These are phyloP conservation scores for Monosporozyma unispora DNA, from an alignment of 805 yeast species.

Conservation along the genomic window DNA sequence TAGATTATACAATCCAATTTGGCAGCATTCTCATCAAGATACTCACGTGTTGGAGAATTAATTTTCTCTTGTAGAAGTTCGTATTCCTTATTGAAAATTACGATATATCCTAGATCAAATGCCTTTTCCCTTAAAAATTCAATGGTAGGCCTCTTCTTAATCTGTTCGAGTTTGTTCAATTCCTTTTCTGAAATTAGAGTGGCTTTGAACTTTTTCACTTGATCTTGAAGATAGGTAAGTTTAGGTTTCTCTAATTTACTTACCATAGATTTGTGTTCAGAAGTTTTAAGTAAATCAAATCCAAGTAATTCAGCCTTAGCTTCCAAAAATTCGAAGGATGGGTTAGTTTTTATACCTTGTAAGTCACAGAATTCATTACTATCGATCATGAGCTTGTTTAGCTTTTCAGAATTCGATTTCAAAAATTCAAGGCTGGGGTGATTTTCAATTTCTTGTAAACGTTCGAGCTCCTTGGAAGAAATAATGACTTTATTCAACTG, in stretches of 20 bases:
- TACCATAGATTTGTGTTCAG: conserved; percentile 4
- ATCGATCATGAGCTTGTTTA: neutral
- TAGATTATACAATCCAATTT: neutral
- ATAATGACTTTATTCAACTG: neutral
- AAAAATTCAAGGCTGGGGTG: neutral
- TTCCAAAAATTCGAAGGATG: conserved; percentile 1
- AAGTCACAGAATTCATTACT: neutral
- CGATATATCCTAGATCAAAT: neutral
- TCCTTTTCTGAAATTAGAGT: neutral
- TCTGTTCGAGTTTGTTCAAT: neutral
- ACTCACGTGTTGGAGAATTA: conserved; percentile 7
- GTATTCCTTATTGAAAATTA: neutral
- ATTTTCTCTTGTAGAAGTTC: neutral
- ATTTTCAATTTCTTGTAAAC: neutral
- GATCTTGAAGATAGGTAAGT: neutral
- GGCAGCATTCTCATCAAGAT: neutral
- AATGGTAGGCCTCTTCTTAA: conserved; percentile 13
- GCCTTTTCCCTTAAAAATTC: conserved; percentile 3
- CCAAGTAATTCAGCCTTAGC: neutral
- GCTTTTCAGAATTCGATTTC: neutral
- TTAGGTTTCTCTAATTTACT: conserved; percentile 7
- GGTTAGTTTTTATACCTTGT: neutral
- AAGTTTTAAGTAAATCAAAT: neutral
- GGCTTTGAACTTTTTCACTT: neutral
- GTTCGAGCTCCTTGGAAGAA: neutral